These are phyloP conservation scores for Urochloa ruziziensis DNA, from an alignment of 176 grass and related monocot genomes.

Conservation along the genomic window DNA sequence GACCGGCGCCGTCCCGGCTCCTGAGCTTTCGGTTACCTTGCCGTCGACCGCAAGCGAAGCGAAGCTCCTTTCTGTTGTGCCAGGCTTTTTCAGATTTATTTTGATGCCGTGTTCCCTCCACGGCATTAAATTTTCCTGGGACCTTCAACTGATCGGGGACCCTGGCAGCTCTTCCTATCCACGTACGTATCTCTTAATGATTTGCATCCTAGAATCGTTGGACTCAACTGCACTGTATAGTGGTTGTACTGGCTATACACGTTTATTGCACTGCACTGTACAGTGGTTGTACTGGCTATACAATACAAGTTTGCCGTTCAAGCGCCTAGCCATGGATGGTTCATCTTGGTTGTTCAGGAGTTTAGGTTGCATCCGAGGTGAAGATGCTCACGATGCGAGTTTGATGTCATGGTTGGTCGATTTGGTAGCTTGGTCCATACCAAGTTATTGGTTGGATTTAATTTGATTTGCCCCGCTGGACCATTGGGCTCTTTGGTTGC, in stretches of 20 bases:
- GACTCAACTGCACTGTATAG: background rate
- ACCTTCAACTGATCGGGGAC: slow-evolving; percentile 6
- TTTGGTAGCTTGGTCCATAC: slow-evolving; percentile 20
- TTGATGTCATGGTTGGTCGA: background rate
- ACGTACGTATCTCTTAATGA: background rate
- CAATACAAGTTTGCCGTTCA: slow-evolving; percentile 9
- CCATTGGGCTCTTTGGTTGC: background rate
- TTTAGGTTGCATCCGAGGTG: background rate
- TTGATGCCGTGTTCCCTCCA: background rate
- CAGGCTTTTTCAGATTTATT: slow-evolving; percentile 33
- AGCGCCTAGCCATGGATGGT: slow-evolving; percentile 6
- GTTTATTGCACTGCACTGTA: background rate
- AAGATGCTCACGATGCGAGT: background rate
- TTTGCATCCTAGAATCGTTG: slow-evolving; percentile 1
- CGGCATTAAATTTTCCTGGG: slow-evolving; percentile 37
- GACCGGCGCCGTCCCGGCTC: background rate
- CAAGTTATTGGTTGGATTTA: slow-evolving; percentile 7
- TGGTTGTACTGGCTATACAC: background rate
- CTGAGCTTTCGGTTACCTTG: slow-evolving; percentile 5
- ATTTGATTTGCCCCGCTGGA: slow-evolving; percentile 17
- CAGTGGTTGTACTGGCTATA: background rate
- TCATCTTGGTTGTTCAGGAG: background rate
- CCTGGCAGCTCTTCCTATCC: background rate
- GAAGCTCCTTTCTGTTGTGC: background rate
- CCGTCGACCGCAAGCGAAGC: background rate